Evolutionary conservation across 108 stramenopile species (phyloP).

Genomic region (Nannochloropsis gaditana): DNA sequence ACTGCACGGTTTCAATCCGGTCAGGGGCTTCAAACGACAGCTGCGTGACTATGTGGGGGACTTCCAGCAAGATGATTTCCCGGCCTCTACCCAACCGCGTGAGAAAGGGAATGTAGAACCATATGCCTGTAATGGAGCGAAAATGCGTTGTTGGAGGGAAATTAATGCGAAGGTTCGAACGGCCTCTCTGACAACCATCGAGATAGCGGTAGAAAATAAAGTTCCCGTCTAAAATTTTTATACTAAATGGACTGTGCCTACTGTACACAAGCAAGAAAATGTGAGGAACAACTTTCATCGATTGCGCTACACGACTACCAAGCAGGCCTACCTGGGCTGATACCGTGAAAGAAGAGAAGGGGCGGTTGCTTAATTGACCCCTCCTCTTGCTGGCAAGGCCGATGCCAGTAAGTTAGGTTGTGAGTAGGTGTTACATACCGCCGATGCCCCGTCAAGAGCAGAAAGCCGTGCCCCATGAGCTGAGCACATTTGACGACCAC

Average conservation of each 20-base stretch:
- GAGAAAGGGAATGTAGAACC: not conserved
- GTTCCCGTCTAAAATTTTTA: no score
- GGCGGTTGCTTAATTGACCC: constrained; percentile 16
- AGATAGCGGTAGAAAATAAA: no score
- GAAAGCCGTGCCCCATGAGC: not conserved
- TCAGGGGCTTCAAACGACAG: not conserved
- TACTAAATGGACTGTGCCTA: no score
- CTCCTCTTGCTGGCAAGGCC: not conserved
- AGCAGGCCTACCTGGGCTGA: constrained; percentile 3
- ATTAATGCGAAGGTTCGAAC: no score
- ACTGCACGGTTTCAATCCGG: not conserved
- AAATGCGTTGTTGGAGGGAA: no score
- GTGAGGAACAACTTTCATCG: no score
- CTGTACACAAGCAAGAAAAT: no score
- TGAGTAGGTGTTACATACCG: not conserved
- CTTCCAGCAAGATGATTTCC: constrained; percentile 14
- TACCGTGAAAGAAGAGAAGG: constrained; percentile 17
- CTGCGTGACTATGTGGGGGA: constrained; percentile 5
- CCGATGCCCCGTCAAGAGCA: not conserved
- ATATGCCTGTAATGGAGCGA: not conserved
- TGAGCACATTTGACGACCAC: not conserved
- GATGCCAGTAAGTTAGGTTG: constrained; percentile 6
- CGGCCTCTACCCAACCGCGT: not conserved
- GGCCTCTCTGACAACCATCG: no score
- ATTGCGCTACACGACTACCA: no score